phyloP scores from a whole-genome alignment of 208 protist species.

The Leishmania guyanensis region DNA sequence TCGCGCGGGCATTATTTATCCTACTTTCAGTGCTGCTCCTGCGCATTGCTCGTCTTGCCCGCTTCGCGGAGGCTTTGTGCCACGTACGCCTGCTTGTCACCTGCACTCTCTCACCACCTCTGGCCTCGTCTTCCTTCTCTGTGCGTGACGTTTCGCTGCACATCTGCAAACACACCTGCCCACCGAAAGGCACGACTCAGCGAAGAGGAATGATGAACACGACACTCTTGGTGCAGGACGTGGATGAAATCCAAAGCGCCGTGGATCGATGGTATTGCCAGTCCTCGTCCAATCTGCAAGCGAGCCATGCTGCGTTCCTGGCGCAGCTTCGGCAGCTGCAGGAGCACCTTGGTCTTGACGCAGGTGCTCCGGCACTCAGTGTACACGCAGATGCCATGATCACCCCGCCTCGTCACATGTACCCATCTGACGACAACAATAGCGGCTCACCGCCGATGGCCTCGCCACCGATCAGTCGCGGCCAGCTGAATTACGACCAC shows the following conservation, averaged over 20 bases:
- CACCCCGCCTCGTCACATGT: slow-evolving; percentile 53
- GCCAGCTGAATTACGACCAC: slow-evolving; percentile 55
- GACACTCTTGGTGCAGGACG: slow-evolving; percentile 50
- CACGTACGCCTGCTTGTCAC: neutral
- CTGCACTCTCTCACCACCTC: neutral
- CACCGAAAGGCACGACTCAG: neutral
- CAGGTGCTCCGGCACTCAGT: slow-evolving; percentile 5
- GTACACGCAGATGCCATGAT: slow-evolving; percentile 36
- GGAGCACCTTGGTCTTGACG: slow-evolving; percentile 37
- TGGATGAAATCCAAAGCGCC: slow-evolving; percentile 67
- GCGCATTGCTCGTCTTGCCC: neutral
- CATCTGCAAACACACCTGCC: neutral
- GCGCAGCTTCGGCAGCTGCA: slow-evolving; percentile 60
- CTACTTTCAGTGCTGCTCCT: neutral
- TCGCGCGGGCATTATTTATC: neutral
- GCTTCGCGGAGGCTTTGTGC: neutral
- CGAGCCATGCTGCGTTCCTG: slow-evolving; percentile 43
- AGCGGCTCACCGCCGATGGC: slow-evolving; percentile 61
- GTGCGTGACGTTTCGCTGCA: neutral
- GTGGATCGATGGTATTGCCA: slow-evolving; percentile 67
- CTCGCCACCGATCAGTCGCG: slow-evolving; percentile 49
- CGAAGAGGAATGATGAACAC: slow-evolving; percentile 31
- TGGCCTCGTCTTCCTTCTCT: neutral
- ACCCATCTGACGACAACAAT: slow-evolving; percentile 35
- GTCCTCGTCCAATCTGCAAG: slow-evolving; percentile 43